These are phyloP conservation scores for Neurospora africana DNA, from an alignment of 495 filamentous ascomycete species.

Conservation along the genomic window DNA sequence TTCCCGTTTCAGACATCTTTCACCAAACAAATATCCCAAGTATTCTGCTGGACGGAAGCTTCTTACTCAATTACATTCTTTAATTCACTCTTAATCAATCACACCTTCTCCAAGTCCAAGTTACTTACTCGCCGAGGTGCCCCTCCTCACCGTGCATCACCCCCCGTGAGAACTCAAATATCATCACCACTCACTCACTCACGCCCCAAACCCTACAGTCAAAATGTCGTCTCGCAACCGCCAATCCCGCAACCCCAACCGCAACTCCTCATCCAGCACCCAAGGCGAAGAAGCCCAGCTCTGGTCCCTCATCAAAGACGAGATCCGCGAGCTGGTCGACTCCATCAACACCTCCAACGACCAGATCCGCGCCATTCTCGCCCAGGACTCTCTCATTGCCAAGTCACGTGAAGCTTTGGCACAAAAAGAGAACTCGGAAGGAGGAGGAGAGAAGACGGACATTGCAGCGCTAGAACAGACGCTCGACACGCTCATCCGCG, in stretches of 20 bases:
- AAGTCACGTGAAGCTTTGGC: conserved; percentile 10
- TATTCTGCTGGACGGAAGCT: neutral
- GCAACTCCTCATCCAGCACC: conserved; percentile 31
- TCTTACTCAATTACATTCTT: neutral
- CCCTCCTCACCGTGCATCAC: neutral
- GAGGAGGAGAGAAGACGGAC: conserved; percentile 9
- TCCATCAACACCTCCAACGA: conserved; percentile 33
- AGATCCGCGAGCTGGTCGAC: conserved; percentile 27
- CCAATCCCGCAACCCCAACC: conserved; percentile 35
- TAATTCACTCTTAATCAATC: neutral
- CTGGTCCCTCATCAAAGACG: conserved; percentile 36
- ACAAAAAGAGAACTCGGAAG: conserved; percentile 10
- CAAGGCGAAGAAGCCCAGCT: conserved; percentile 38
- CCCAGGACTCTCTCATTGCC: conserved; percentile 35
- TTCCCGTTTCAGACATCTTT: neutral
- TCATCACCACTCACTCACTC: neutral
- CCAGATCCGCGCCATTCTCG: conserved; percentile 25
- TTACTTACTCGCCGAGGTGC: neutral
- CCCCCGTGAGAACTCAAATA: neutral
- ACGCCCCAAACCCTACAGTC: neutral
- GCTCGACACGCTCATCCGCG: conserved; percentile 30
- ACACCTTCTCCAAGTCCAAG: neutral
- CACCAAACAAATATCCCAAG: neutral
- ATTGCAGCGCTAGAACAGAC: conserved; percentile 25
- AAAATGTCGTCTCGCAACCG: conserved; percentile 37